phyloP scores from a whole-genome alignment of 2,329 filamentous ascomycete species.

The Cladosporium sphaerospermum region DNA sequence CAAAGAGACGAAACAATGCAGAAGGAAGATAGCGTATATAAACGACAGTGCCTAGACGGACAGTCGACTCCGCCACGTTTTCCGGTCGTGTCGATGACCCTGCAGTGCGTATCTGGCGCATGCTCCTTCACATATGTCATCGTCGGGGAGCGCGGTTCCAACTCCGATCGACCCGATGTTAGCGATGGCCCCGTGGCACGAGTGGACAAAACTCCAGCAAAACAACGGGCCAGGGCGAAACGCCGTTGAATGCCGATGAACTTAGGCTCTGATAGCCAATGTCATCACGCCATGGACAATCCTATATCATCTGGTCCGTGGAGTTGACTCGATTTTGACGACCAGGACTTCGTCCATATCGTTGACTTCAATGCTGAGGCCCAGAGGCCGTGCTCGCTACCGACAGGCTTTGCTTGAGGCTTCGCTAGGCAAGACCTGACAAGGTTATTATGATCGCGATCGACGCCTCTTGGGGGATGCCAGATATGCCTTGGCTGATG shows the following conservation, averaged over 20 bases:
- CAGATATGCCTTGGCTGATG: not conserved
- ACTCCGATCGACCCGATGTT: not conserved
- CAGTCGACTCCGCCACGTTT: not conserved
- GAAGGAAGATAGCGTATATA: not conserved
- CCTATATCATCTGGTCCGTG: too few relatives aligned
- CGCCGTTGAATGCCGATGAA: too few relatives aligned
- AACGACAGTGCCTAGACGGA: not conserved
- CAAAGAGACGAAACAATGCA: not conserved
- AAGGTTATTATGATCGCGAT: not conserved
- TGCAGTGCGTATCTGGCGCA: too few relatives aligned
- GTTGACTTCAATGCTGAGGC: not conserved
- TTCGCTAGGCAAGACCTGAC: not conserved
- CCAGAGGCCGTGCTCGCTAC: not conserved
- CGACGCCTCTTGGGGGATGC: not conserved
- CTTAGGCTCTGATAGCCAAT: too few relatives aligned
- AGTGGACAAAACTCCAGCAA: too few relatives aligned
- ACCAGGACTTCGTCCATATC: not conserved
- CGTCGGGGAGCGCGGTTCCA: not conserved
- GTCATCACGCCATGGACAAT: too few relatives aligned
- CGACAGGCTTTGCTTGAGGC: not conserved
- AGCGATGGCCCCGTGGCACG: not conserved
- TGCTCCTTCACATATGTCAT: not conserved
- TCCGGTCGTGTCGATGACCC: not conserved
- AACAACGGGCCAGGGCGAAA: too few relatives aligned
- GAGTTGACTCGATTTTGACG: too few relatives aligned